These are phyloP conservation scores for Magnaporthiopsis poae DNA, from an alignment of 2,329 filamentous ascomycete species.

Conservation along the genomic window DNA sequence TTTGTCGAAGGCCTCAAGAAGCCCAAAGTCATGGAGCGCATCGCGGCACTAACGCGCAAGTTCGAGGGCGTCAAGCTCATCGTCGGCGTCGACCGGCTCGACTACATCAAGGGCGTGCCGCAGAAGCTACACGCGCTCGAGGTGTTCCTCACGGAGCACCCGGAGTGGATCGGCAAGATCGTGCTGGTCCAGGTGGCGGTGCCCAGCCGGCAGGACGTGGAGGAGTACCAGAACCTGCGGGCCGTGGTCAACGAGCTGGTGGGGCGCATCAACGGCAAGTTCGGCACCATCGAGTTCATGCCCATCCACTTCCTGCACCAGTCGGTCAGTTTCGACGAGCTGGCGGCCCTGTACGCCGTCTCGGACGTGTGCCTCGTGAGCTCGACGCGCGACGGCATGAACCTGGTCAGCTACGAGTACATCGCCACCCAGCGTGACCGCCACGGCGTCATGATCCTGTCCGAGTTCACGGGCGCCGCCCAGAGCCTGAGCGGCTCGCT, in stretches of 20 bases:
- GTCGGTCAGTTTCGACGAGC: slow-evolving; percentile 86
- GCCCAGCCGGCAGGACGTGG: slow-evolving; percentile 86
- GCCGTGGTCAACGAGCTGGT: slow-evolving; percentile 95
- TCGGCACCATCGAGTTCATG: slow-evolving; percentile 96
- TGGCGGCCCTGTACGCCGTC: slow-evolving; percentile 84
- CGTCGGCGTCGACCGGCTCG: slow-evolving; percentile 88
- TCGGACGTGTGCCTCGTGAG: slow-evolving; percentile 88
- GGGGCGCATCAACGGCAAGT: slow-evolving; percentile 91
- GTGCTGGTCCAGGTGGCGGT: slow-evolving; percentile 94
- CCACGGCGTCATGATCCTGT: slow-evolving; percentile 88
- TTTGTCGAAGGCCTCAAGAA: slow-evolving; percentile 83
- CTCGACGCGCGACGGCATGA: slow-evolving; percentile 97
- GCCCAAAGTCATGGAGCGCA: slow-evolving; percentile 76
- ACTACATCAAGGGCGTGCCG: slow-evolving; percentile 98
- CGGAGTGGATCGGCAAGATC: slow-evolving; percentile 95
- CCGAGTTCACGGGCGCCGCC: slow-evolving; percentile 90
- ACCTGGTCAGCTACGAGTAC: slow-evolving; percentile 95
- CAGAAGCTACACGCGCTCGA: slow-evolving; percentile 95
- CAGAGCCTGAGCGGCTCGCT: slow-evolving; percentile 88
- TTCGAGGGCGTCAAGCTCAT: slow-evolving; percentile 95
- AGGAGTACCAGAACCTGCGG: slow-evolving; percentile 93
- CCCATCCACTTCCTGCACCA: slow-evolving; percentile 98
- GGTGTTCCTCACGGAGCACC: slow-evolving; percentile 91
- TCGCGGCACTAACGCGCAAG: slow-evolving; percentile 73
- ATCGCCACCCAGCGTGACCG: slow-evolving; percentile 86